Evolutionary conservation across 345 rosid species (phyloP), one percentile per base, ranked within the genome.

Genomic region (Brassica rapa): DNA sequence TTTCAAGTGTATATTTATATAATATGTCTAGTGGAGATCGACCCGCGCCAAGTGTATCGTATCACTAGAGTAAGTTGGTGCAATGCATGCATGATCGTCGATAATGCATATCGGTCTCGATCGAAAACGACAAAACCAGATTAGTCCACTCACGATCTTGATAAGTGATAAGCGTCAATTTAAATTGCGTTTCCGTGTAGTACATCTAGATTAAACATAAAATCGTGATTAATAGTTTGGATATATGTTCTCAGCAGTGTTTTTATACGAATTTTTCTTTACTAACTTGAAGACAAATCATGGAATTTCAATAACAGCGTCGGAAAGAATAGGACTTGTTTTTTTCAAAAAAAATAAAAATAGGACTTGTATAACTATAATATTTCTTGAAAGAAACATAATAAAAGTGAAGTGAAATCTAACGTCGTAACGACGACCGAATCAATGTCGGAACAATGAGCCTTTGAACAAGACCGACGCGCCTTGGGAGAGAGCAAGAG

Each of bases 391-490:
- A 67, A 76, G 37, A 77, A 77, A 37, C 30, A 59, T n/a, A 77
- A 51, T 60, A 60, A 78, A 61, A 39, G 66, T 55, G 51, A 62
- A 27, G 14, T 2, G 39, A 69, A 74, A 53, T 80, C 72, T 41
- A 60, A 62, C 9, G 66, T 49, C 24, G 41, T 15, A 43, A 32
- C 66, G 71, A 73, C 27, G 79, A 80, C 79, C 79, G 76, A 74
- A 80, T 80, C 75, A 74, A 74, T 79, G 75, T 80, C 83, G 79
- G 83, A 68, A 73, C 56, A 66, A 56, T 15, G 62, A 75, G 68
- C 39, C 39, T 35, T 35, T 35, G 32, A 15, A 37, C 56, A 41
- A 43, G 6, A 24, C 27, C 70, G 68, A 80, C 83, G 83, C 83
- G 83, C 83, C 62, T 64, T 37, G 70, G 71, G 57, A 79, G 64